Evolutionary conservation across 441 rosid genomes (phyloP), one percentile per base, ranked within the genome.

Genomic region (Macaranga tanarius): DNA sequence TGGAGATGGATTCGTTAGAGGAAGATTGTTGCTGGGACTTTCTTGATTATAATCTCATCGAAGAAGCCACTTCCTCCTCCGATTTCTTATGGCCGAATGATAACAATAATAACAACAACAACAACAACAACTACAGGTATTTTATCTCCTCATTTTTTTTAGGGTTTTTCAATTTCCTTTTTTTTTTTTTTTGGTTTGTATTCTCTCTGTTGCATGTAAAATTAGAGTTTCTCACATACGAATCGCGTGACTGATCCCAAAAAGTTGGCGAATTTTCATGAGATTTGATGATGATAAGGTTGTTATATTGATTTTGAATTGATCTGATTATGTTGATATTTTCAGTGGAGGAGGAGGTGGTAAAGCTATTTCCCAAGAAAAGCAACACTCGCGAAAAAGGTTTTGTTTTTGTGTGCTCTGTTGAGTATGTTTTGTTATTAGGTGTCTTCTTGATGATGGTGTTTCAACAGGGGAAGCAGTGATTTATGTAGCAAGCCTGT

Each of bases 331-430:
- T 22, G 12, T 23, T 7, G 40, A 66, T 58, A 17, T 59, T 2
- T 61, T 58, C 63, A 78, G 87, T 64, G 73, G 50, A 17, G 61
- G 67, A 3, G 71, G 16, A 23, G 75, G 59, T 70, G 84, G 58
- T 77, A 88, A 75, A 22, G 74, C 51, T 73, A 76, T 65, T 54
- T 75, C 79, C 25, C 81, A 67, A 60, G 87, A 81, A 67, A 74
- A 73, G 54, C 89, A 82, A 75, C 78, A 85, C 77, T 48, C 82
- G 0, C 78, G 85, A 26, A 92, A 90, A 86, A 89, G 95, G 96
- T 89, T 77, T 54, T 20, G 15, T 9, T n/a, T 20, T 34, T 34
- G 4, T 34, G 38, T 7, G 38, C 6, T 5, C 38, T 34, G 38
- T 34, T 5, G 7, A 4, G 38, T 34, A 34, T 34, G 38, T 34